Evolutionary conservation across 441 rosid genomes (phyloP).

Genomic region (Euphorbia corollata): DNA sequence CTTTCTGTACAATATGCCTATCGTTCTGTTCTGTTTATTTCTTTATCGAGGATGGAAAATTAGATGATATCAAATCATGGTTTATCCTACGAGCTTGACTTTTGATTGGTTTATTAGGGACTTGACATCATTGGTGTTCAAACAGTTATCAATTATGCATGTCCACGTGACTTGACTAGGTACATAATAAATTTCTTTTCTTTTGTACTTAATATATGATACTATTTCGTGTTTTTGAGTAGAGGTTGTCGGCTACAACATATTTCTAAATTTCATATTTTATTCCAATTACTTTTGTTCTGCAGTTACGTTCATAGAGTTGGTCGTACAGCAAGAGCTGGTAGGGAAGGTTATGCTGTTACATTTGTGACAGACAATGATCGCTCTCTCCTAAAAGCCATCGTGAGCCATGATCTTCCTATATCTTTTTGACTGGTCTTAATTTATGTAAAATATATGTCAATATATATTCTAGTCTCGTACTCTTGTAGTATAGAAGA

Average conservation of each 20-base stretch:
- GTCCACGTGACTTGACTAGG: constrained; percentile 97
- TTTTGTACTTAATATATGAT: constrained; percentile 8
- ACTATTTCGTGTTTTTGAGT: background rate
- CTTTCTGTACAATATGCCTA: background rate
- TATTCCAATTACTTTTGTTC: constrained; percentile 16
- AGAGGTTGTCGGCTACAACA: background rate
- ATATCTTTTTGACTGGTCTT: constrained; percentile 1
- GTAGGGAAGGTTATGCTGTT: constrained; percentile 95
- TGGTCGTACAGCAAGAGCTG: constrained; percentile 97
- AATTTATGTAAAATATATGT: background rate
- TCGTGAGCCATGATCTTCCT: constrained; percentile 47
- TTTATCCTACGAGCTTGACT: constrained; percentile 10
- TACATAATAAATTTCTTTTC: constrained; percentile 17
- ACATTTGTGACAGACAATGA: constrained; percentile 91
- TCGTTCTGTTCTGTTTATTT: background rate
- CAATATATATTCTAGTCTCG: background rate
- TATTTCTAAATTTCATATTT: background rate
- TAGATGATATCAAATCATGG: constrained; percentile 1
- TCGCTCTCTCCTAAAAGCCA: constrained; percentile 87
- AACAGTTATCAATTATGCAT: constrained; percentile 89
- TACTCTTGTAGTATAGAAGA: background rate
- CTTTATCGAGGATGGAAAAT: background rate
- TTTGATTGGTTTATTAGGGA: constrained; percentile 44
- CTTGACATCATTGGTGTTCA: constrained; percentile 97
- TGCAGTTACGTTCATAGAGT: constrained; percentile 92